Conservation (phyloP, 1,139 yeast species). For the Zygoascus hellenicus region DNA sequence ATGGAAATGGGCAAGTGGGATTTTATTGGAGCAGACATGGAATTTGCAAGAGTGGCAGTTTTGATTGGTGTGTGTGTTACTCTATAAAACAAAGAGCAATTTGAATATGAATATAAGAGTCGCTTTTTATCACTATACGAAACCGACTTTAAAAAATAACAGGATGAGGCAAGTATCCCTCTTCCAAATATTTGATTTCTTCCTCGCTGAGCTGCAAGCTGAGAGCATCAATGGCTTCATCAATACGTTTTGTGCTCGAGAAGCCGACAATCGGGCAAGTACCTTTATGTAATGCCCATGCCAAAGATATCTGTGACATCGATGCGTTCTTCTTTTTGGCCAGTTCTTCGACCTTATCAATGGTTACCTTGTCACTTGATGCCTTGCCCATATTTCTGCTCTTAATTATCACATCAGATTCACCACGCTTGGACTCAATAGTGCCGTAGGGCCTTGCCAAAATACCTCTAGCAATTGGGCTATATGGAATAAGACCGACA, state of each 20-base stretch:
- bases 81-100: too few species aligned
- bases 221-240: slow-evolving; percentile 47
- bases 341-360: slow-evolving; percentile 48
- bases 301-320: slow-evolving; percentile 51
- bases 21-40: neutral
- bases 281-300: slow-evolving; percentile 53
- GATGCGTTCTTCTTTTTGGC: slow-evolving; percentile 42
- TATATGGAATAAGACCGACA: slow-evolving; percentile 49
- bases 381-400: neutral
- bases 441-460: slow-evolving; percentile 39
- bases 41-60: too few species aligned
- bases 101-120: too few species aligned
- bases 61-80: too few species aligned
- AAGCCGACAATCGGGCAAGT: slow-evolving; percentile 51
- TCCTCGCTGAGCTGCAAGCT: slow-evolving; percentile 41
- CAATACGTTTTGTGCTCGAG: slow-evolving; percentile 44
- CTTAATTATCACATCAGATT: slow-evolving; percentile 22
- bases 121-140: too few species aligned
- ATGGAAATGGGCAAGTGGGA: slow-evolving; percentile 8
- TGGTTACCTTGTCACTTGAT: slow-evolving; percentile 31
- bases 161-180: too few species aligned
- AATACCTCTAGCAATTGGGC: slow-evolving; percentile 46
- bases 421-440: slow-evolving; percentile 5
- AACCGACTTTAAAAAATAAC: too few species aligned
- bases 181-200: slow-evolving; percentile 40